Conservation (phyloP, 345 rosid species). For the Cardamine resedifolia region DNA sequence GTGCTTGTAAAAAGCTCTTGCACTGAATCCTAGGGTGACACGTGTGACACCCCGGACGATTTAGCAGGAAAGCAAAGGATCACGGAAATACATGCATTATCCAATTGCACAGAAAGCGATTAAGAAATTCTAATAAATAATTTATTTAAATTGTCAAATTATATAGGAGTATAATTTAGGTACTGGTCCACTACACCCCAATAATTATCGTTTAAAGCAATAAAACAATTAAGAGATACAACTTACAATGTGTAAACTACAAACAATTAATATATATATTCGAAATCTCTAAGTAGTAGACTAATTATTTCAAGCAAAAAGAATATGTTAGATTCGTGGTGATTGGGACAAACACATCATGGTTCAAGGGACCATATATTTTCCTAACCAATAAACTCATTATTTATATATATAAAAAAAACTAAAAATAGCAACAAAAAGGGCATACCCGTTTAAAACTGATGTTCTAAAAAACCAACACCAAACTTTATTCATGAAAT, state of each 20-base stretch:
- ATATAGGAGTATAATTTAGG: not conserved
- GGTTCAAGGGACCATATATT: conserved; percentile 14
- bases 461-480: not conserved
- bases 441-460: too few relatives aligned
- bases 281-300: not conserved
- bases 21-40: conserved; percentile 13
- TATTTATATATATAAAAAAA: not conserved
- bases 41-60: not conserved
- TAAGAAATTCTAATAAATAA: not conserved
- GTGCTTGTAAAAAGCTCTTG: not conserved
- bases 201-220: not conserved
- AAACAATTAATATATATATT: not conserved
- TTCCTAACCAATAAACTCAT: not conserved
- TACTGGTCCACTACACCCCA: conserved; percentile 19
- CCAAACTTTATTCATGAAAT: not conserved
- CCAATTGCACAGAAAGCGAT: not conserved
- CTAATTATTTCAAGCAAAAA: conserved; percentile 26
- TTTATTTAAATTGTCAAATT: not conserved
- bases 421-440: not conserved
- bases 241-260: not conserved
- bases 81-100: conserved; percentile 28
- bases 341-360: conserved; percentile 22
- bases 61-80: not conserved
- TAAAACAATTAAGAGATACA: not conserved
- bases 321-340: conserved; percentile 21